Percentiles rank a stretch among this genome's conserved stretches.
Conservation (phyloP, 352 stramenopile species). For the Phytophthora lateralis region DNA sequence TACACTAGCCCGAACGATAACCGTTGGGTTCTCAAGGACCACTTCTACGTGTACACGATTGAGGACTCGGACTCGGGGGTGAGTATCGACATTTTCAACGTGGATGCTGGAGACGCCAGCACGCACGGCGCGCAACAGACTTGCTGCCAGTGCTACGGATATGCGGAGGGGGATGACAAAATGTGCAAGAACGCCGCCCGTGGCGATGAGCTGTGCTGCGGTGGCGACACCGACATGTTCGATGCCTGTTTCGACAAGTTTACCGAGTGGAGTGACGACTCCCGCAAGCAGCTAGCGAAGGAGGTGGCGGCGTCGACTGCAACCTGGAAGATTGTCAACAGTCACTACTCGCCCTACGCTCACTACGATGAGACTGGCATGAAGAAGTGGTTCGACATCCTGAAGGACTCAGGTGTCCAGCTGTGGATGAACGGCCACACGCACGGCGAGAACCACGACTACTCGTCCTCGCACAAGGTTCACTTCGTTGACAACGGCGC, state of each 20-base stretch:
- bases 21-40: constrained; percentile 68
- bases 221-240: constrained; percentile 60
- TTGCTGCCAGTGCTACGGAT: constrained; percentile 88
- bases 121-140: constrained; percentile 71
- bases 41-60: constrained; percentile 74
- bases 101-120: constrained; percentile 71
- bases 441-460: constrained; percentile 81
- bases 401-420: constrained; percentile 58
- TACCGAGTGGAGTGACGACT: constrained; percentile 72
- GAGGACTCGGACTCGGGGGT: constrained; percentile 47
- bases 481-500: constrained; percentile 85
- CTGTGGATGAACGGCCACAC: constrained; percentile 80
- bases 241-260: constrained; percentile 70
- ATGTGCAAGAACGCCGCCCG: constrained; percentile 56
- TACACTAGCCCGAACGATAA: constrained; percentile 80
- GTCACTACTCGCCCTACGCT: constrained; percentile 79
- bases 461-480: constrained; percentile 45
- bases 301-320: constrained; percentile 65
- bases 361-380: constrained; percentile 66
- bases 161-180: constrained; percentile 52
- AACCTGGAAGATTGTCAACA: constrained; percentile 89
- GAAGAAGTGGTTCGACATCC: constrained; percentile 65
- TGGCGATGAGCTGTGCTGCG: constrained; percentile 57
- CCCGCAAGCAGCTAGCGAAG: constrained; percentile 54
- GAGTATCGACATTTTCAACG: constrained; percentile 76